phyloP scores from a whole-genome alignment of 176 grass and related monocot genomes.

The Cocos nucifera region DNA sequence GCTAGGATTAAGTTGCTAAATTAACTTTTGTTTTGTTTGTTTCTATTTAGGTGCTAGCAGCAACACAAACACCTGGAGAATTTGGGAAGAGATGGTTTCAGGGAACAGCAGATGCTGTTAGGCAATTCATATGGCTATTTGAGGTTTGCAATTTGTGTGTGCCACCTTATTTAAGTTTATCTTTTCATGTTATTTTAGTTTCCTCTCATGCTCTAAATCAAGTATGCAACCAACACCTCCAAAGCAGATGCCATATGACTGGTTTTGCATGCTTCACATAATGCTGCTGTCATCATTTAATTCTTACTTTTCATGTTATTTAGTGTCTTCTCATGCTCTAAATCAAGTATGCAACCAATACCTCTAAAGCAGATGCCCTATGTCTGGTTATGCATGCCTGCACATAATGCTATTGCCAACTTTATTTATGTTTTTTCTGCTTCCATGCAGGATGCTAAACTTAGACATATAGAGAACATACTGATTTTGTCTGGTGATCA shows the following conservation, averaged over 20 bases:
- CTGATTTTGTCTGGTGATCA: slow-evolving; percentile 81
- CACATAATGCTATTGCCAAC: neutral
- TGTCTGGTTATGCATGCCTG: no score
- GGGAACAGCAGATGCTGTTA: slow-evolving; percentile 84
- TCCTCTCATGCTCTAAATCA: no score
- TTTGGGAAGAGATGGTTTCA: slow-evolving; percentile 80
- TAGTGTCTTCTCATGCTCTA: no score
- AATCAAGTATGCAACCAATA: no score
- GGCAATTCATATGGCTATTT: slow-evolving; percentile 85
- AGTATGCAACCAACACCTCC: no score
- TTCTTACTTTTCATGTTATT: no score
- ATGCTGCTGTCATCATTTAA: neutral
- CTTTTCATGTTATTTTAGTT: no score
- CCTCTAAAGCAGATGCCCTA: no score
- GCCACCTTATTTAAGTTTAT: neutral
- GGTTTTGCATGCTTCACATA: neutral
- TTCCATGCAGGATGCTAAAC: slow-evolving; percentile 49
- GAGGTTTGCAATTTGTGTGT: slow-evolving; percentile 33
- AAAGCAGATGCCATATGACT: no score
- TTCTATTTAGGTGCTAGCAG: slow-evolving; percentile 52
- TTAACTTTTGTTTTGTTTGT: neutral
- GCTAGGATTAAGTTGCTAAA: neutral
- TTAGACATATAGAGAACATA: slow-evolving; percentile 65
- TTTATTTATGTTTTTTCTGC: slow-evolving; percentile 15
- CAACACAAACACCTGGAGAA: slow-evolving; percentile 73